phyloP scores from a whole-genome alignment of 176 grass and related monocot species.

The Triticum urartu region DNA sequence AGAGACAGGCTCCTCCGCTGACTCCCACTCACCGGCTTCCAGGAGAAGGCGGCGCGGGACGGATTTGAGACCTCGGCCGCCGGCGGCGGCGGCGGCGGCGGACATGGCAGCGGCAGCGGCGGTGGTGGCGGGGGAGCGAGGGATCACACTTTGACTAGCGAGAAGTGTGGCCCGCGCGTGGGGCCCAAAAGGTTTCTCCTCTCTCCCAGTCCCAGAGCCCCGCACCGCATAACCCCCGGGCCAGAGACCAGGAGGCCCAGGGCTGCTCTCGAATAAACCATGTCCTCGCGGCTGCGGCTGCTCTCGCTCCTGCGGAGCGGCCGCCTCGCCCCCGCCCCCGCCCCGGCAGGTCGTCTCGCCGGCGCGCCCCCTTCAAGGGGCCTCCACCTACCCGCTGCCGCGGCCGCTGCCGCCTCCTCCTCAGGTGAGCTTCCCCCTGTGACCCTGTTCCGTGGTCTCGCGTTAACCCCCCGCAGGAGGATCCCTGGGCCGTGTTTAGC shows the following conservation, averaged over 20 bases:
- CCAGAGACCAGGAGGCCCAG: background rate
- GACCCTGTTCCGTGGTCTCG: background rate
- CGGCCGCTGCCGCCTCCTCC: background rate
- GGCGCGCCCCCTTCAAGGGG: background rate
- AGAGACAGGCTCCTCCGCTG: background rate
- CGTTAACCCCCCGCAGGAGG: background rate
- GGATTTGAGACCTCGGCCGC: conserved; percentile 26
- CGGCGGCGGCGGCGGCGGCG: background rate
- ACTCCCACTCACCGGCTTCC: conserved; percentile 47
- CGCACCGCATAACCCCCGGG: background rate
- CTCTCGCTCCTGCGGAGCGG: background rate
- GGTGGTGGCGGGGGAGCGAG: background rate
- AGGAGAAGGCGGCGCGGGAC: conserved; percentile 54
- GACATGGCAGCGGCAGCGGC: conserved; percentile 3
- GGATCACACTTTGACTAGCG: background rate
- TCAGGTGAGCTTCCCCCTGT: background rate
- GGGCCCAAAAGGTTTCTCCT: background rate
- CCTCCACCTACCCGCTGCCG: background rate
- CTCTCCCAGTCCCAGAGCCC: background rate
- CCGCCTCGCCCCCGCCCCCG: background rate
- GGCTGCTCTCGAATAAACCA: background rate
- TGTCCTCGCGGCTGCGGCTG: background rate
- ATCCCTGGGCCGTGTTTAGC: background rate
- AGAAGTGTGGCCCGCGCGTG: background rate
- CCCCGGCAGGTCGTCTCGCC: background rate